A percentile compares a stretch with the other conserved stretches of the same genome.
Evolutionary conservation across 495 filamentous ascomycete species (phyloP).

Genomic region (Penicillium cinerascens): DNA sequence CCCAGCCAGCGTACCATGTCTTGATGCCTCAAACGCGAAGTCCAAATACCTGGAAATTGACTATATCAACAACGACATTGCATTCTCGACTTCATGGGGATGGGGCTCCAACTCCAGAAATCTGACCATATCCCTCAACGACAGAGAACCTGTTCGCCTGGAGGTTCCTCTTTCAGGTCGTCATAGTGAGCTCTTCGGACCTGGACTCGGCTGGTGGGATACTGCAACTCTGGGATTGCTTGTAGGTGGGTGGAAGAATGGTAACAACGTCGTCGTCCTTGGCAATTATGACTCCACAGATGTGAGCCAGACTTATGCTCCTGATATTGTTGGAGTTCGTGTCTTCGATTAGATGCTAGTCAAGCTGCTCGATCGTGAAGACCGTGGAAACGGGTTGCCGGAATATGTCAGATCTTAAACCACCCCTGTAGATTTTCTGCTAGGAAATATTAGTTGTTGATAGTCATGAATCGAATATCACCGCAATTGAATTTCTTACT

Average conservation of each 20-base stretch:
- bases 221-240: constrained; percentile 40
- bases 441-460: too few relatives aligned
- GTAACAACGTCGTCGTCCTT: constrained; percentile 38
- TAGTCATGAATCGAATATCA: too few relatives aligned
- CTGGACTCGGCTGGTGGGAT: constrained; percentile 48
- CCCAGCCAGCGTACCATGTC: constrained; percentile 18
- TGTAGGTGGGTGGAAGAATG: constrained; percentile 41
- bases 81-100: constrained; percentile 40
- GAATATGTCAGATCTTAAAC: too few relatives aligned
- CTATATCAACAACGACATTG: constrained; percentile 52
- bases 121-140: constrained; percentile 45
- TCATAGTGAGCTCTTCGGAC: constrained; percentile 43
- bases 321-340: constrained; percentile 39
- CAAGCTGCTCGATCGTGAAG: too few relatives aligned
- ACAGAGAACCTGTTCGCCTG: constrained; percentile 33
- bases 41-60: constrained; percentile 42
- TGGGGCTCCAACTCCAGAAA: constrained; percentile 45
- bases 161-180: constrained; percentile 47
- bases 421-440: too few relatives aligned
- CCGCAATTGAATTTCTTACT: too few relatives aligned
- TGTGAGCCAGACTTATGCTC: constrained; percentile 30
- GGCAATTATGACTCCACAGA: constrained; percentile 32
- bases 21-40: background rate
- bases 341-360: constrained; percentile 15
- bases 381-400: too few relatives aligned